Percentiles rank a stretch among this genome's conserved stretches.
These are phyloP conservation scores for Fusarium pseudonygamai DNA, from an alignment of 2,329 filamentous ascomycete species.

Conservation along the genomic window DNA sequence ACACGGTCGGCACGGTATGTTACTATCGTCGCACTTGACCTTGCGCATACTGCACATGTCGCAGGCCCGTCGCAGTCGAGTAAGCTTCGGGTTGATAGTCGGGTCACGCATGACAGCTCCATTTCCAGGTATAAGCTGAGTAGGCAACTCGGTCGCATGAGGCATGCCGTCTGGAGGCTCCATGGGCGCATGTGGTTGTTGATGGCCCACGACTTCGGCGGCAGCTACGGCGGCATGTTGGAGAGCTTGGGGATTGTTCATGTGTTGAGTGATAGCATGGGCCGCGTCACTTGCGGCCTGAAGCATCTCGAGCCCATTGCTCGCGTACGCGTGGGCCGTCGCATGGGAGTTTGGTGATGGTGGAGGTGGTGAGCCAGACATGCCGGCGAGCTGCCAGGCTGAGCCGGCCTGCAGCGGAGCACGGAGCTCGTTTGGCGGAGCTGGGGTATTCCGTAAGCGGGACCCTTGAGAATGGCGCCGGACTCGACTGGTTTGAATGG, in stretches of 20 bases:
- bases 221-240: constrained; percentile 52
- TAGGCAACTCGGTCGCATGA: constrained; percentile 34
- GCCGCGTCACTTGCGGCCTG: constrained; percentile 58
- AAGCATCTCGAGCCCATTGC: constrained; percentile 57
- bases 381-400: constrained; percentile 22
- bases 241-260: constrained; percentile 51
- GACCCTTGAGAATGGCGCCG: constrained; percentile 33
- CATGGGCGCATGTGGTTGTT: constrained; percentile 25
- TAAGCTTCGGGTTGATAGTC: constrained; percentile 60
- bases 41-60: constrained; percentile 71
- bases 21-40: constrained; percentile 67
- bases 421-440: constrained; percentile 35
- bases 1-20: constrained; percentile 66
- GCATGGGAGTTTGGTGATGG: constrained; percentile 42
- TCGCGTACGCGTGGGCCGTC: constrained; percentile 55
- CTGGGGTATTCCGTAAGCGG: constrained; percentile 28
- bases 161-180: constrained; percentile 30
- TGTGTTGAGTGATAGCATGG: constrained; percentile 45
- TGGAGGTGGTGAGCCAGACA: constrained; percentile 44
- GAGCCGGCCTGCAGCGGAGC: constrained; percentile 36
- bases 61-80: constrained; percentile 66
- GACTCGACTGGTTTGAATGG: constrained; percentile 18
- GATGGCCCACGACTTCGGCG: constrained; percentile 43
- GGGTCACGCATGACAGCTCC: constrained; percentile 50
- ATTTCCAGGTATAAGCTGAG: constrained; percentile 38